phyloP scores from a whole-genome alignment of 106 monocot genomes.

The Phalaenopsis equestris region DNA sequence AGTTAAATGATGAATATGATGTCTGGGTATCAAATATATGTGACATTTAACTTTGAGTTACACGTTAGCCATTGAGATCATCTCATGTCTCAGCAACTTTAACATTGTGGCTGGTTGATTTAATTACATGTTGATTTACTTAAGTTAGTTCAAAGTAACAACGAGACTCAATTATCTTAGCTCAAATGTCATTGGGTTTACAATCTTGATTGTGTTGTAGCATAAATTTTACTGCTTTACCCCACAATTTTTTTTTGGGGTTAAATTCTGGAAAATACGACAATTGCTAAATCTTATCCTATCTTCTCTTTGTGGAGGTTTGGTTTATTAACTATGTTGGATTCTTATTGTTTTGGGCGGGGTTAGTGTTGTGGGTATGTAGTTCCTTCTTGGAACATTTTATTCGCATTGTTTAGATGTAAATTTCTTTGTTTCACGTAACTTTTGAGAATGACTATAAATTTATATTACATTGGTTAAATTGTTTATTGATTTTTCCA shows the following conservation, averaged over 20 bases:
- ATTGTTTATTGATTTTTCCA: not conserved
- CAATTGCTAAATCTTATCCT: not conserved
- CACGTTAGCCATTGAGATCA: too few species aligned
- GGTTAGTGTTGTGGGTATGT: not conserved
- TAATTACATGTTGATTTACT: too few species aligned
- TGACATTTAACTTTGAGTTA: too few species aligned
- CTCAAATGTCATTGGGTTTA: too few species aligned
- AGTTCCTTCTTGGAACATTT: not conserved
- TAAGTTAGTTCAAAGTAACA: too few species aligned
- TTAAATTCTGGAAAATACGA: not conserved
- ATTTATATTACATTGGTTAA: not conserved
- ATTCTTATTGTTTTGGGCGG: not conserved
- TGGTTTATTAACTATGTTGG: not conserved
- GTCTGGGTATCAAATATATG: too few species aligned
- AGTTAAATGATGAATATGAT: too few species aligned
- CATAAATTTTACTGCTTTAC: not conserved
- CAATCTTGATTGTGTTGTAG: not conserved
- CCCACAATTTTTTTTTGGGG: not conserved
- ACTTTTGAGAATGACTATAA: not conserved
- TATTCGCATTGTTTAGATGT: not conserved
- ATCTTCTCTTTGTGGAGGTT: not conserved
- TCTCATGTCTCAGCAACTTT: too few species aligned
- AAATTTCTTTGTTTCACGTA: not conserved
- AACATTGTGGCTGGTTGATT: too few species aligned
- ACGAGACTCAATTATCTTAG: too few species aligned